phyloP scores from a whole-genome alignment of 257 asterid genomes.

The Rehmannia glutinosa region DNA sequence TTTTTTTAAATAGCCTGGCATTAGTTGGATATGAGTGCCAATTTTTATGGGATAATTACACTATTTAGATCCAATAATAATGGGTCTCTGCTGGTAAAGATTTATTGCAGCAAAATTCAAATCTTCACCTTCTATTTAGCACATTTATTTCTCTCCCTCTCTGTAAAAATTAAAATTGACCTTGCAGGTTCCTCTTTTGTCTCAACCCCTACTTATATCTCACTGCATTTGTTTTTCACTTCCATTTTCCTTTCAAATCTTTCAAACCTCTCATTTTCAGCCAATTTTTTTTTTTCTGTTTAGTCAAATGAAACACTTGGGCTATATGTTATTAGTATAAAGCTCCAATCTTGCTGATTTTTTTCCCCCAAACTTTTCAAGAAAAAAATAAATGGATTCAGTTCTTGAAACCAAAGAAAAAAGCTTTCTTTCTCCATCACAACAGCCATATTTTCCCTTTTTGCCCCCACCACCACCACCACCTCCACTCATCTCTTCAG shows the following conservation, averaged over 20 bases:
- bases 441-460: conserved; percentile 40
- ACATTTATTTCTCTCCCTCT: conserved; percentile 40
- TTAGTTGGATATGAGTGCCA: conserved; percentile 17
- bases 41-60: conserved; percentile 8
- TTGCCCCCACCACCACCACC: conserved; percentile 51
- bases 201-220: conserved; percentile 10
- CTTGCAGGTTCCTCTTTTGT: conserved; percentile 40
- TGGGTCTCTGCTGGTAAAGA: conserved; percentile 31
- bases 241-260: no score
- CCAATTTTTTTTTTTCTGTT: conserved; percentile 1
- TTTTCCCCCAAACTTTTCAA: neutral
- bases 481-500: conserved; percentile 22
- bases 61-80: conserved; percentile 32
- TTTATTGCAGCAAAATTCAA: conserved; percentile 42
- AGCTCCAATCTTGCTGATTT: conserved; percentile 29
- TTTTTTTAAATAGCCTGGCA: conserved; percentile 18
- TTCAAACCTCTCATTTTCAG: conserved; percentile 4
- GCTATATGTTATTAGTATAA: conserved; percentile 21
- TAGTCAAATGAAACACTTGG: conserved; percentile 19
- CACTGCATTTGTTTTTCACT: neutral
- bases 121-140: conserved; percentile 32
- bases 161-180: no score
- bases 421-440: conserved; percentile 43
- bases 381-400: conserved; percentile 27
- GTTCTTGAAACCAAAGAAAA: conserved; percentile 33